phyloP scores from a whole-genome alignment of 371 early-diverging fungal genomes.

The Mortierella sp. region DNA sequence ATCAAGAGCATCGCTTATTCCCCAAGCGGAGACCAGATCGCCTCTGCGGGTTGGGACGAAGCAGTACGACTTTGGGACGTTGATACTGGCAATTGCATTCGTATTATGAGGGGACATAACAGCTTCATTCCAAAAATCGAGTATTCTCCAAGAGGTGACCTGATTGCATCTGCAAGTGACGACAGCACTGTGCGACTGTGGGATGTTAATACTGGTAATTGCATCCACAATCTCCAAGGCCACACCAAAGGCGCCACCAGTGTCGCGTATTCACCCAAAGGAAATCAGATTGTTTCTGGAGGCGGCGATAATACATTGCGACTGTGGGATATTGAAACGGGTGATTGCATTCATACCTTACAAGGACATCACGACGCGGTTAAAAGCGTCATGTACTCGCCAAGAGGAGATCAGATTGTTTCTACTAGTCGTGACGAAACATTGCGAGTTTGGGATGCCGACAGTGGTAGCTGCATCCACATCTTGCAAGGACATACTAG shows the following conservation, averaged over 20 bases:
- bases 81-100: not conserved
- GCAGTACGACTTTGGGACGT: constrained; percentile 10
- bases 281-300: constrained; percentile 8
- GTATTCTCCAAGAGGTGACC: constrained; percentile 6
- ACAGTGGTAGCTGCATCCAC: not conserved
- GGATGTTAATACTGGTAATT: not conserved
- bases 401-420: constrained; percentile 2
- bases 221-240: not conserved
- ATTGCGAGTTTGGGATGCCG: constrained; percentile 3
- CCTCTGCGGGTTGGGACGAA: constrained; percentile 4
- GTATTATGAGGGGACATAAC: not conserved
- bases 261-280: constrained; percentile 5
- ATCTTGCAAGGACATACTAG: not conserved
- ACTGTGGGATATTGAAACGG: constrained; percentile 8
- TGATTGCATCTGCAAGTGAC: not conserved
- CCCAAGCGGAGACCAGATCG: constrained; percentile 7
- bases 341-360: not conserved
- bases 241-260: not conserved
- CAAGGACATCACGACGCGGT: not conserved
- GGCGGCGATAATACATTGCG: not conserved
- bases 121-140: not conserved
- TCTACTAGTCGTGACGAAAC: not conserved
- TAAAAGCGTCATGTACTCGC: constrained; percentile 3
- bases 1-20: constrained; percentile 5
- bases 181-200: not conserved